Conservation (phyloP, 208 protist species). For the Trypanosoma mega region DNA sequence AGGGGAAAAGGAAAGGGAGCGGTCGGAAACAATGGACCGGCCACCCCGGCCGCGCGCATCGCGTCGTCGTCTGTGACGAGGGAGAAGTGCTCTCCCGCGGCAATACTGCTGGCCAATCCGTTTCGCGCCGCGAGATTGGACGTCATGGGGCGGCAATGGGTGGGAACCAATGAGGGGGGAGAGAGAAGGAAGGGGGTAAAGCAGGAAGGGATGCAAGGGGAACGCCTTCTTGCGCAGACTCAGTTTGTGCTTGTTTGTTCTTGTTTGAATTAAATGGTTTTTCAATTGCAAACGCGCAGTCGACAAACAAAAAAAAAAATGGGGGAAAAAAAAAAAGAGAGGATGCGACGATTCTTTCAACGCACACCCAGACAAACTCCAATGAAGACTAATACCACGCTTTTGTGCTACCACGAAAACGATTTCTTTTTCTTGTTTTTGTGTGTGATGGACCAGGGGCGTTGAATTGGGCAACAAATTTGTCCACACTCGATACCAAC, state of each 20-base stretch:
- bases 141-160: not conserved
- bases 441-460: no score
- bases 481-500: no score
- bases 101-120: not conserved
- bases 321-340: conserved; percentile 3
- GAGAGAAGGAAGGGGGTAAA: not conserved
- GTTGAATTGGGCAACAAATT: no score
- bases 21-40: not conserved
- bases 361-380: no score
- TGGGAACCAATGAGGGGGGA: not conserved
- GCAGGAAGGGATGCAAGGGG: not conserved
- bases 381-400: no score
- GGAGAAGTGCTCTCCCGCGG: conserved; percentile 12
- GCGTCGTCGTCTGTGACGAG: conserved; percentile 18
- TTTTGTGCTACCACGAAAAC: no score
- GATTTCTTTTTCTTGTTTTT: no score
- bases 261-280: no score
- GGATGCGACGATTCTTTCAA: not conserved
- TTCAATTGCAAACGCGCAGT: not conserved
- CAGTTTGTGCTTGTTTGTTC: no score
- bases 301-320: conserved; percentile 16
- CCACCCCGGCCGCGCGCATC: not conserved
- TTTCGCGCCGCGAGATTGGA: not conserved
- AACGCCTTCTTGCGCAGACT: no score
- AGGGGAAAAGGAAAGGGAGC: not conserved